These are phyloP conservation scores for Phylloporus sp. DNA, from an alignment of 1,284 basidiomycete species.

Conservation along the genomic window DNA sequence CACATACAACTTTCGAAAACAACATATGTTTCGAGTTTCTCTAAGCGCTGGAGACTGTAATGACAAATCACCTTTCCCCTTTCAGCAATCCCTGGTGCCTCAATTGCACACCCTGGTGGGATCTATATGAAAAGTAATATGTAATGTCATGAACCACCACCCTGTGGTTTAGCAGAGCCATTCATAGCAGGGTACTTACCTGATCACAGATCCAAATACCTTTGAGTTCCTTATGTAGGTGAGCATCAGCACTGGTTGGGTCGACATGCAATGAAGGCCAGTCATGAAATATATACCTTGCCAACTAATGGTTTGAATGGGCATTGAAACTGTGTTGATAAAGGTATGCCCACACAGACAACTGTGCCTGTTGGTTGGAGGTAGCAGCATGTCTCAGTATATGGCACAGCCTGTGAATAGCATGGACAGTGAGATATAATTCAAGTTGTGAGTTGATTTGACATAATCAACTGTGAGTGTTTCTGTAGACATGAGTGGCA, in stretches of 20 bases:
- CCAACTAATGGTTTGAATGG: slow-evolving; percentile 63
- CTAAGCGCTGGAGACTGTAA: slow-evolving; percentile 50
- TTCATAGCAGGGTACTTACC: slow-evolving; percentile 38
- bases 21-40: slow-evolving; percentile 45
- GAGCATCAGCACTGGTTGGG: background rate
- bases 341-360: slow-evolving; percentile 62
- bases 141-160: no score
- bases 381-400: slow-evolving; percentile 69
- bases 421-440: background rate
- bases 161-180: no score
- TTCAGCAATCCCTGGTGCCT: slow-evolving; percentile 68
- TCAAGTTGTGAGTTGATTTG: background rate
- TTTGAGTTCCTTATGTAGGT: slow-evolving; percentile 44
- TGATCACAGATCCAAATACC: slow-evolving; percentile 66
- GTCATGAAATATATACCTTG: slow-evolving; percentile 40
- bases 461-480: background rate
- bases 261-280: background rate
- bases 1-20: background rate
- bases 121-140: slow-evolving; percentile 38
- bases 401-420: slow-evolving; percentile 49
- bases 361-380: slow-evolving; percentile 59
- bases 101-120: slow-evolving; percentile 66
- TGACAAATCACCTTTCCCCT: slow-evolving; percentile 64
- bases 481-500: background rate
- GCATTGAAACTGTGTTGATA: slow-evolving; percentile 40